Conservation (phyloP, 202 grass and related monocot species). For the Panicum hallii region DNA sequence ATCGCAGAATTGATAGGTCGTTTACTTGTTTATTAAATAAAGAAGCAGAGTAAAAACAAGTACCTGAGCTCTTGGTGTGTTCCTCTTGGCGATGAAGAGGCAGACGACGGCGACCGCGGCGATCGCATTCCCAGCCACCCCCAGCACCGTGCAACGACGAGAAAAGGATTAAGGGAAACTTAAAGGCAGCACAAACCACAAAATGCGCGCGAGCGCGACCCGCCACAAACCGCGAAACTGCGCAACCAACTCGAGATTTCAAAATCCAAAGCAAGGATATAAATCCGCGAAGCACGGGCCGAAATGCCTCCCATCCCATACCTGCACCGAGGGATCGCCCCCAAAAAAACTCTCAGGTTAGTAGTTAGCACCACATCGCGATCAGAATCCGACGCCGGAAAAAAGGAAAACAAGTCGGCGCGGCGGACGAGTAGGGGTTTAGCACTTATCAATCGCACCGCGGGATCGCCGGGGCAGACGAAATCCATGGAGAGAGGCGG, state of each 20-base stretch:
- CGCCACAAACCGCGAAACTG: neutral
- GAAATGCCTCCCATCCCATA: constrained; percentile 74
- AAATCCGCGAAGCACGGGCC: constrained; percentile 82
- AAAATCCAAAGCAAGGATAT: constrained; percentile 62
- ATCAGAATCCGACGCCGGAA: neutral
- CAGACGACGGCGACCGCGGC: constrained; percentile 38
- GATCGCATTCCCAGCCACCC: constrained; percentile 65
- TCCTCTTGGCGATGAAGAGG: constrained; percentile 50
- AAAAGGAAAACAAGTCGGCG: neutral
- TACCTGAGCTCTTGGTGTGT: constrained; percentile 49
- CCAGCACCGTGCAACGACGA: constrained; percentile 60
- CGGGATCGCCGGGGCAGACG: constrained; percentile 49
- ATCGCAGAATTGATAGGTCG: neutral
- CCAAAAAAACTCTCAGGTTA: neutral
- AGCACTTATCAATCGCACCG: neutral
- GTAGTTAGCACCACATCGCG: neutral
- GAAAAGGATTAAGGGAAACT: constrained; percentile 51
- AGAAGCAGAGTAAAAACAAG: neutral
- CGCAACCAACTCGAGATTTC: neutral
- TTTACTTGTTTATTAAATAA: neutral
- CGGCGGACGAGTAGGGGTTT: neutral
- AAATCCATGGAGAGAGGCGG: constrained; percentile 45
- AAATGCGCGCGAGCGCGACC: neutral
- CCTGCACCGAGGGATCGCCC: constrained; percentile 49
- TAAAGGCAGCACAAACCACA: neutral